A percentile compares a stretch with the other conserved stretches of the same genome.
phyloP scores from a whole-genome alignment of 192 early-diverging fungal species.

The Rhizoclosmatium sp. region DNA sequence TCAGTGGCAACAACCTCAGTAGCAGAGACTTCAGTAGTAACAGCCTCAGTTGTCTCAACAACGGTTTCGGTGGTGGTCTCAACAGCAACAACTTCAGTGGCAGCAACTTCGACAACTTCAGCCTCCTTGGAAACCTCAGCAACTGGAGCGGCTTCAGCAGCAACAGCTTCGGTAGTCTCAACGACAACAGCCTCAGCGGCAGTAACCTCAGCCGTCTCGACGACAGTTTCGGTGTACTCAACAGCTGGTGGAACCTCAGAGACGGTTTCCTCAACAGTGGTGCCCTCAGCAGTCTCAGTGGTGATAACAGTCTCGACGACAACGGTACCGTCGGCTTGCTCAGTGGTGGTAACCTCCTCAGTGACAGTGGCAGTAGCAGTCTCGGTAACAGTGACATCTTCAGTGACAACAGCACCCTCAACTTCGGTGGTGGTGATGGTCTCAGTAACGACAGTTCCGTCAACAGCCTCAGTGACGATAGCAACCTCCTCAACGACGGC shows the following conservation, averaged over 20 bases:
- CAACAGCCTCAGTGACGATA: background rate
- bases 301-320: background rate
- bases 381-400: background rate
- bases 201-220: background rate
- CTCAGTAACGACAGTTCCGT: background rate
- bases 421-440: background rate
- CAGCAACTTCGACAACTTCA: conserved; percentile 11
- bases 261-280: background rate
- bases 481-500: background rate
- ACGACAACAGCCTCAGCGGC: conserved; percentile 13
- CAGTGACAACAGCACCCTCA: background rate
- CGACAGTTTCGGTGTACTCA: conserved; percentile 3
- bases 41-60: conserved; percentile 5
- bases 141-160: background rate
- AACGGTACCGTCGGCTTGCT: background rate
- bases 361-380: background rate
- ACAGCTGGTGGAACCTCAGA: background rate
- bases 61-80: background rate
- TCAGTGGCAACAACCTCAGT: background rate
- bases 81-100: background rate
- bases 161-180: conserved; percentile 4
- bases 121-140: background rate
- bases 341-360: background rate
- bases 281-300: background rate
- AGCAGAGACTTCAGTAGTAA: background rate